Evolutionary conservation across 2,329 filamentous ascomycete genomes (phyloP), one percentile per base, ranked within the genome.

Genomic region (Mycosphaerella arachidis): DNA sequence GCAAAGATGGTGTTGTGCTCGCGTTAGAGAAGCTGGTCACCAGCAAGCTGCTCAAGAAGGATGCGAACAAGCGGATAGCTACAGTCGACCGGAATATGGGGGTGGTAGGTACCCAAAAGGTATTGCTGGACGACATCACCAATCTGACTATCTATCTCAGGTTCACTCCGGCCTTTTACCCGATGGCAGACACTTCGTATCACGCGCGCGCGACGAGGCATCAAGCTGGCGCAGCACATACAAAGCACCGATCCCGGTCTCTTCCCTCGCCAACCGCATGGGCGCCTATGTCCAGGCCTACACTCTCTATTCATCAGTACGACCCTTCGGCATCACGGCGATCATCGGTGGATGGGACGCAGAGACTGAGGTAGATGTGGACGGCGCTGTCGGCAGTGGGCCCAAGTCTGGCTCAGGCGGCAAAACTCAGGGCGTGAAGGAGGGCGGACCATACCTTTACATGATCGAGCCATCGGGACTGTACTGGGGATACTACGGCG

Each of bases 401-500:
- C 93, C 93, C 53, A 80, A 80, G 48, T 83, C 84, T 59, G 93
- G 93, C 60, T 86, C 91, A 27, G 93, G 93, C 65, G 93, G 93
- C 72, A 96, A 94, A 79, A 83, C 87, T 48, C 78, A 85, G 62
- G 80, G 86, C 71, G 87, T 86, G 71, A 89, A 86, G 75, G 86
- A 92, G 74, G 94, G 94, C 68, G 94, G 93, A 1, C 94, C 94
- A 24, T 92, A 87, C 64, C 85, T 99, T 63, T 99, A 97, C 84
- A 99, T 99, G 94, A 93, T 99, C 69, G 94, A 99, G 81, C 94
- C 94, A 46, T 96, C 92, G 72, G 94, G 94, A 58, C 79, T 93
- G 68, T 97, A 96, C 82, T 99, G 94, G 94, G 94, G 94, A 61
- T 99, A 99, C 83, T 97, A 97, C 76, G 94, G 94, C 69, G 94